A percentile compares a stretch with the other conserved stretches of the same genome.
Conservation (phyloP, 257 asterid species). For the Leptodermis oblonga region DNA sequence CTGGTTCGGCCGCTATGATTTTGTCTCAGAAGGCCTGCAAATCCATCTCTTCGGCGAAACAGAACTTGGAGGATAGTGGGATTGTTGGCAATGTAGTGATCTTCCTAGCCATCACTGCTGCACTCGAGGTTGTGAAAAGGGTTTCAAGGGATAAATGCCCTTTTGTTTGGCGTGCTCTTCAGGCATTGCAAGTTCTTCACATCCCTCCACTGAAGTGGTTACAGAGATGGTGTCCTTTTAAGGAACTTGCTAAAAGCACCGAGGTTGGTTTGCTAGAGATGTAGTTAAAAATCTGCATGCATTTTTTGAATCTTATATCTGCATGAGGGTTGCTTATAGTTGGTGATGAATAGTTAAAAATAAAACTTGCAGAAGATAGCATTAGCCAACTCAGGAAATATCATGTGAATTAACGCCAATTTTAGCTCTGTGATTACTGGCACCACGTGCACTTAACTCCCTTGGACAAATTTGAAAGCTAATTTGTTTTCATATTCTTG, state of each 20-base stretch:
- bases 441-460: neutral
- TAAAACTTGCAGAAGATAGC: neutral
- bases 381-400: neutral
- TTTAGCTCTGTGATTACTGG: neutral
- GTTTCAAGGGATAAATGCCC: conserved; percentile 39
- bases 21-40: conserved; percentile 28
- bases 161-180: conserved; percentile 39
- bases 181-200: conserved; percentile 35
- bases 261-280: conserved; percentile 28
- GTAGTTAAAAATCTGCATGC: neutral
- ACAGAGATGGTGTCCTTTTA: conserved; percentile 38
- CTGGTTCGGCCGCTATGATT: conserved; percentile 29
- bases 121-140: conserved; percentile 37
- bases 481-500: neutral
- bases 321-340: neutral
- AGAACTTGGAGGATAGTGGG: conserved; percentile 24
- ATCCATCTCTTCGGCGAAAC: conserved; percentile 27
- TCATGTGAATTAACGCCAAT: neutral
- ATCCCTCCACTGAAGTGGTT: conserved; percentile 41
- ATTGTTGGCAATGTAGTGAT: conserved; percentile 21
- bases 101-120: conserved; percentile 37
- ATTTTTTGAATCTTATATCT: neutral
- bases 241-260: conserved; percentile 23
- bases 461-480: neutral
- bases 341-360: neutral